Evolutionary conservation across 2,329 filamentous ascomycete genomes (phyloP).

Genomic region (Arachnomyces sp.): DNA sequence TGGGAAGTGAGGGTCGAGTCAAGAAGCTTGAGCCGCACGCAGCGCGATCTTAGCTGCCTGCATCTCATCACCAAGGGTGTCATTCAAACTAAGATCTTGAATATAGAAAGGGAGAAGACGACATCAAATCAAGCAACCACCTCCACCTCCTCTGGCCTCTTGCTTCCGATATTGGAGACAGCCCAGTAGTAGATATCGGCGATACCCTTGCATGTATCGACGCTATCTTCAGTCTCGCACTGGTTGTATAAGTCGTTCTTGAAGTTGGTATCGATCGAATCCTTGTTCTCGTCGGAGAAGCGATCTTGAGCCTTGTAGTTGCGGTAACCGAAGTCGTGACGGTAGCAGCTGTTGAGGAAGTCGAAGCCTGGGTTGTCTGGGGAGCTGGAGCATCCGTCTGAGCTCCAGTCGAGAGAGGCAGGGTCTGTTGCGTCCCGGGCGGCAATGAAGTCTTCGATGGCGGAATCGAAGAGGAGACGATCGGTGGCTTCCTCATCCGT

Average conservation of each 20-base stretch:
- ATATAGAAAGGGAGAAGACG: no score
- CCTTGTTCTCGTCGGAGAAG: constrained; percentile 37
- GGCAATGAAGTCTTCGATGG: constrained; percentile 36
- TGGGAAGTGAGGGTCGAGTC: no score
- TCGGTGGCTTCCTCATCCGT: constrained; percentile 30
- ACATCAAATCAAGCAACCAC: no score
- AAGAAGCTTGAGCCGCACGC: no score
- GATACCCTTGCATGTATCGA: constrained; percentile 13
- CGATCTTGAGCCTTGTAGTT: constrained; percentile 46
- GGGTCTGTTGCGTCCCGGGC: constrained; percentile 36
- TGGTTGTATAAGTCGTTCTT: constrained; percentile 27
- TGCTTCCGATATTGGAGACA: constrained; percentile 13
- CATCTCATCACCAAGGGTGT: no score
- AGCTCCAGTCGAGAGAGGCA: constrained; percentile 26
- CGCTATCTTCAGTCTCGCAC: constrained; percentile 16
- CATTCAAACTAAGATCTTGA: no score
- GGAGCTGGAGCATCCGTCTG: constrained; percentile 28
- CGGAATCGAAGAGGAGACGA: constrained; percentile 38
- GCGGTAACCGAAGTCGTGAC: constrained; percentile 51
- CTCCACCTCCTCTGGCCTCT: no score
- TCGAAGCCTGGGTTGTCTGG: constrained; percentile 28
- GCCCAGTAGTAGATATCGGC: constrained; percentile 28
- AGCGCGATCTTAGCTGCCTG: no score
- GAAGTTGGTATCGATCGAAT: constrained; percentile 45
- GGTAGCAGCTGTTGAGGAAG: constrained; percentile 37